phyloP scores from a whole-genome alignment of 78 protist species.

The Ministeria vibrans region DNA sequence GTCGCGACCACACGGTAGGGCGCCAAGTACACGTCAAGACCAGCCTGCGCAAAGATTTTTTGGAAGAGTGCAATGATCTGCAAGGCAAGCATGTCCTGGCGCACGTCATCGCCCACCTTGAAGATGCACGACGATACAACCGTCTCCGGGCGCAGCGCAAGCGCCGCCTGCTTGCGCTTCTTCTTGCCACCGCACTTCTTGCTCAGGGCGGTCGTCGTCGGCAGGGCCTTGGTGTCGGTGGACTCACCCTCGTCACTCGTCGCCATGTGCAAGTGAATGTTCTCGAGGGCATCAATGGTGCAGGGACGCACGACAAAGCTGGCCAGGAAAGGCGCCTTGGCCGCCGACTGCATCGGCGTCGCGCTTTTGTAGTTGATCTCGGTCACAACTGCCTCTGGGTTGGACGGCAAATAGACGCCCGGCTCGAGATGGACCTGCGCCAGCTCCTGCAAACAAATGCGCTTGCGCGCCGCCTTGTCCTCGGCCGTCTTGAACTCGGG shows the following conservation, averaged over 20 bases:
- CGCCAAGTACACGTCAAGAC: conserved; percentile 63
- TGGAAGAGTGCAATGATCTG: conserved; percentile 74
- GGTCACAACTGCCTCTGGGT: conserved; percentile 42
- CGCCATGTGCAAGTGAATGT: background rate
- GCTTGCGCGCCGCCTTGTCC: conserved; percentile 9
- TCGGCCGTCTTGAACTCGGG: conserved; percentile 2
- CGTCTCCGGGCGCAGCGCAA: background rate
- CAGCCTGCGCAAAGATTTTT: conserved; percentile 51
- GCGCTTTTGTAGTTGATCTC: conserved; percentile 38
- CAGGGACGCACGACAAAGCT: background rate
- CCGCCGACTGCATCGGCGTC: conserved; percentile 35
- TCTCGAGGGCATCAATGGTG: background rate
- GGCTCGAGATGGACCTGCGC: background rate
- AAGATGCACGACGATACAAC: conserved; percentile 41
- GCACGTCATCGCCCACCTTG: conserved; percentile 84
- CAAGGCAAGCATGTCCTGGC: conserved; percentile 89
- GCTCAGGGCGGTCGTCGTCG: background rate
- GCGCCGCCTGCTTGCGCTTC: too few relatives aligned
- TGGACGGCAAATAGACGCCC: conserved; percentile 70
- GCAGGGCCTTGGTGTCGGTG: background rate
- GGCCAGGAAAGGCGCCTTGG: conserved; percentile 24
- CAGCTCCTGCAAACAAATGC: conserved; percentile 23
- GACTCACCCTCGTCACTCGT: background rate
- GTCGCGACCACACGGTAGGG: conserved; percentile 90
- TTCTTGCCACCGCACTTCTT: background rate